Conservation (phyloP, 2,329 filamentous ascomycete species). For the Raffaelea arxii region DNA sequence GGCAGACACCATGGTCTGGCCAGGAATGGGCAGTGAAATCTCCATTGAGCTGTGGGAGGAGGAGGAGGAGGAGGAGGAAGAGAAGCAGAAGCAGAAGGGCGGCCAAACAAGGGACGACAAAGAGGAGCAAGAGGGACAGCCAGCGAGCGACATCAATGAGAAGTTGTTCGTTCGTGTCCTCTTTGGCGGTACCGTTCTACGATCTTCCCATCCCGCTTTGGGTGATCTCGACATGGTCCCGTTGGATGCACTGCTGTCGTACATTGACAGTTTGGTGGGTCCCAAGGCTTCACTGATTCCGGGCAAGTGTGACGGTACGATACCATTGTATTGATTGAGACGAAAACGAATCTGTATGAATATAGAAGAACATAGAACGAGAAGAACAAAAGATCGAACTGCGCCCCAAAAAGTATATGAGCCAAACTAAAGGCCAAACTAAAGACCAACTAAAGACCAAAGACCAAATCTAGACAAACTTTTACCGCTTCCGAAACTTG, state of each 20-base stretch:
- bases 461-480: no score
- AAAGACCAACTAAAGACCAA: no score
- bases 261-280: conserved; percentile 65
- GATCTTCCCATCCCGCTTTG: conserved; percentile 59
- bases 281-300: conserved; percentile 26
- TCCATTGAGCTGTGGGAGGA: conserved; percentile 62
- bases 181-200: conserved; percentile 58
- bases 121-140: conserved; percentile 3
- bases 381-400: no score
- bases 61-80: conserved; percentile 16
- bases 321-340: no score
- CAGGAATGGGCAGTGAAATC: conserved; percentile 71
- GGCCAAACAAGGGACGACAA: conserved; percentile 13
- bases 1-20: conserved; percentile 70
- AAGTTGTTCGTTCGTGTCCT: conserved; percentile 59
- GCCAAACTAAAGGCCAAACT: no score
- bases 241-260: conserved; percentile 51
- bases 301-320: conserved; percentile 13
- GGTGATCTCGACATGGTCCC: conserved; percentile 63
- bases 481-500: conserved; percentile 11
- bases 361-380: no score
- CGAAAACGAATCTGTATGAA: no score
- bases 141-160: no score
- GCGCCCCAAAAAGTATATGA: no score
- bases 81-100: background rate